Evolutionary conservation across 1,284 basidiomycete genomes (phyloP).

Genomic region (Heliocybe sulcata): DNA sequence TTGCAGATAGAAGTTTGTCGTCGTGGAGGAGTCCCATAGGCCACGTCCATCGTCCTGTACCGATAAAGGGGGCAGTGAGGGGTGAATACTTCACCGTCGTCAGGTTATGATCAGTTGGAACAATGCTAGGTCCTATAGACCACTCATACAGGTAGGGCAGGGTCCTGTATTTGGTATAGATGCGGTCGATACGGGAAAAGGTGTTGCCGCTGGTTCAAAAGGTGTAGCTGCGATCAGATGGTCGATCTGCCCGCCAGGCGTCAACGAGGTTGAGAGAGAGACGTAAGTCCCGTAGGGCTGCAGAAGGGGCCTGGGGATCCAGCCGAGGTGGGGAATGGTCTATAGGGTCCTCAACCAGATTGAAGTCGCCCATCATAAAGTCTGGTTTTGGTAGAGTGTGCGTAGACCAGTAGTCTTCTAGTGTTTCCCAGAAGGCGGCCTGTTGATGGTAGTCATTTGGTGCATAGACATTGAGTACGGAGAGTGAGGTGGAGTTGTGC

Average conservation of each 20-base stretch:
- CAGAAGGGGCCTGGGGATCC: not conserved
- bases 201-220: constrained; percentile 13
- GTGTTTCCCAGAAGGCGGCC: constrained; percentile 1
- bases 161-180: constrained; percentile 15
- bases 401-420: not conserved
- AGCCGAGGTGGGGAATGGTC: constrained; percentile 3
- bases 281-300: constrained; percentile 14
- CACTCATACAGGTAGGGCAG: constrained; percentile 13
- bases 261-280: constrained; percentile 15
- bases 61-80: constrained; percentile 15
- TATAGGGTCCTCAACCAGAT: constrained; percentile 7
- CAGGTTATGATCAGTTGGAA: constrained; percentile 22
- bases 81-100: constrained; percentile 15
- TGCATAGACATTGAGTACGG: constrained; percentile 4
- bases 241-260: constrained; percentile 22
- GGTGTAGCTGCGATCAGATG: constrained; percentile 16
- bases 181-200: constrained; percentile 23
- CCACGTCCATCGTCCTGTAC: constrained; percentile 21
- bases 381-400: not conserved
- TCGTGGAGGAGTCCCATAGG: constrained; percentile 15
- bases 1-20: no score
- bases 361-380: constrained; percentile 11
- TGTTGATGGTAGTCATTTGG: constrained; percentile 3
- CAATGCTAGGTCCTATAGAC: constrained; percentile 12
- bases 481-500: not conserved